phyloP scores from a whole-genome alignment of 106 monocot genomes.

The Iris macrosiphon region DNA sequence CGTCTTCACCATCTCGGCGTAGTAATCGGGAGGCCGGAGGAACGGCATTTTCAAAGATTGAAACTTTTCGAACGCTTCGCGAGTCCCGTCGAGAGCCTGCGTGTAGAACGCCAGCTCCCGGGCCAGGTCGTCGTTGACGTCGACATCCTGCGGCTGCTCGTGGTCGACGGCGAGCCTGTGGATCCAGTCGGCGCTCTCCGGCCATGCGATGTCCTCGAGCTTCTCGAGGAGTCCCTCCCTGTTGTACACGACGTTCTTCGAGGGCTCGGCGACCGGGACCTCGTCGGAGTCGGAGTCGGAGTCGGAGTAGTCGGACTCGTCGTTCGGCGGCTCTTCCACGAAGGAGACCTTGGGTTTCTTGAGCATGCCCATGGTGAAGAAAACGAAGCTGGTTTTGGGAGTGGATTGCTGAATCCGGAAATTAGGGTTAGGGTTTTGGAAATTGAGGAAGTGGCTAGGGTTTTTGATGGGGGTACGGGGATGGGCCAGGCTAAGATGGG shows the following conservation, averaged over 20 bases:
- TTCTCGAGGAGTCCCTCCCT: slow-evolving; percentile 80
- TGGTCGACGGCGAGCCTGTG: slow-evolving; percentile 60
- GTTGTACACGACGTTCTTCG: slow-evolving; percentile 71
- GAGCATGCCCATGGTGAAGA: too few relatives aligned
- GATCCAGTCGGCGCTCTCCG: slow-evolving; percentile 61
- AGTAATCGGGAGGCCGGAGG: slow-evolving; percentile 83
- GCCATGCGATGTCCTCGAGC: slow-evolving; percentile 87
- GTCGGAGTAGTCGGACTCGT: slow-evolving; percentile 22
- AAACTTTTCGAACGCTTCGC: slow-evolving; percentile 59
- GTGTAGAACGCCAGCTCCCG: slow-evolving; percentile 87
- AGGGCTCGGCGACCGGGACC: slow-evolving; percentile 34
- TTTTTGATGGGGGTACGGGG: too few relatives aligned
- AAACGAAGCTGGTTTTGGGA: too few relatives aligned
- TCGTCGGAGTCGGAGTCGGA: slow-evolving; percentile 67
- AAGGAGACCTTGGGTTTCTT: too few relatives aligned
- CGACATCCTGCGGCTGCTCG: slow-evolving; percentile 37
- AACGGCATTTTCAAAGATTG: slow-evolving; percentile 53
- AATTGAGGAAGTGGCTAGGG: too few relatives aligned
- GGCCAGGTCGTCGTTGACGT: slow-evolving; percentile 80
- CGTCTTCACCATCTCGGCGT: slow-evolving; percentile 94
- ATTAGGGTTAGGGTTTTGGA: too few relatives aligned
- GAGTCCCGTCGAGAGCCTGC: slow-evolving; percentile 69
- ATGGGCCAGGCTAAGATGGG: too few relatives aligned
- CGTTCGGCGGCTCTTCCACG: too few relatives aligned
- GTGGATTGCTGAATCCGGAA: too few relatives aligned